phyloP scores from a whole-genome alignment of 2,329 filamentous ascomycete species.

The Aspergillus sp. region DNA sequence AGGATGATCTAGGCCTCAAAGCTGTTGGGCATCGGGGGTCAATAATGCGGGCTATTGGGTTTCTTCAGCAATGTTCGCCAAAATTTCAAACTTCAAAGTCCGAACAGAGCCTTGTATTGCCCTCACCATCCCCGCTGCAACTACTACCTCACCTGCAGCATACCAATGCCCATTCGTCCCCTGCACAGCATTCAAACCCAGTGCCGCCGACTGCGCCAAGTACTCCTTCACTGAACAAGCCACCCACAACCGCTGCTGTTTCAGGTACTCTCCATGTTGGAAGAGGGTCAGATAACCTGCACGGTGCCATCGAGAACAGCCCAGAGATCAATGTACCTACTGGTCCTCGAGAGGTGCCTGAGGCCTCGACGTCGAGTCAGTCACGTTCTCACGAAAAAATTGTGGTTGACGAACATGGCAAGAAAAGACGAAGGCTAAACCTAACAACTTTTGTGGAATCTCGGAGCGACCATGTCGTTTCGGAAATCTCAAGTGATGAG shows the following conservation, averaged over 20 bases:
- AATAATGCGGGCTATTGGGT: constrained; percentile 58
- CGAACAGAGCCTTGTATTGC: constrained; percentile 1
- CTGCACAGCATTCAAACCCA: background rate
- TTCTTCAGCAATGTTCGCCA: constrained; percentile 55
- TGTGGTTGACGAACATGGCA: constrained; percentile 26
- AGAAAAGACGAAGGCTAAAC: constrained; percentile 32
- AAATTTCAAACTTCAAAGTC: constrained; percentile 43
- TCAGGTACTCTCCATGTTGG: background rate
- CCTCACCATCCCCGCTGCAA: background rate
- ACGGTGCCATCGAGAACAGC: background rate
- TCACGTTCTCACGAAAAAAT: constrained; percentile 24
- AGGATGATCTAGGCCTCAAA: constrained; percentile 59
- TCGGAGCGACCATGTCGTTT: background rate
- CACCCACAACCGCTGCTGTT: background rate
- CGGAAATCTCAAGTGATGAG: background rate
- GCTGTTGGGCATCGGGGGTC: constrained; percentile 59
- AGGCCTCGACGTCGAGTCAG: background rate
- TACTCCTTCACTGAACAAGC: background rate
- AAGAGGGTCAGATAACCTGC: background rate
- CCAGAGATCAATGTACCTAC: background rate
- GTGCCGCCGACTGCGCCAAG: background rate
- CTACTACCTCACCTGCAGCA: background rate
- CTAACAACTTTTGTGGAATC: constrained; percentile 10
- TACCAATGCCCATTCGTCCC: background rate
- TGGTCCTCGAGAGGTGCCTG: background rate